Conservation (phyloP, 352 stramenopile genomes). For the Pythium biforme region DNA sequence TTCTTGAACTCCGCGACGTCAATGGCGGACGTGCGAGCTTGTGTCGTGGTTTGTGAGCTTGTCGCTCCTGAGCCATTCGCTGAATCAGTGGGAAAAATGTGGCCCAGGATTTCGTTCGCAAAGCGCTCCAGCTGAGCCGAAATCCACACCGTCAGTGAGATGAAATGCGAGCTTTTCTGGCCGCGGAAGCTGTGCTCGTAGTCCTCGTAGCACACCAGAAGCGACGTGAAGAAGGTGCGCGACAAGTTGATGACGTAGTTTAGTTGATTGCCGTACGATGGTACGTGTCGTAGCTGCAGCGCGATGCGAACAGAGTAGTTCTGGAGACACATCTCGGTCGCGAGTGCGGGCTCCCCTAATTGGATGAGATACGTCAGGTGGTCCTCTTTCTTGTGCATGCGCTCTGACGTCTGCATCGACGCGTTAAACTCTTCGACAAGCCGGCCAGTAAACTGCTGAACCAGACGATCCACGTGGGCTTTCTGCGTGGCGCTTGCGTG, state of each 20-base stretch:
- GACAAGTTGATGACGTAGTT: slow-evolving; percentile 86
- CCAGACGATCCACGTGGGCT: slow-evolving; percentile 49
- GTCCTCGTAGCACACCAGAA: slow-evolving; percentile 83
- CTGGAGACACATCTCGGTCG: slow-evolving; percentile 79
- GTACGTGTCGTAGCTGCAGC: slow-evolving; percentile 69
- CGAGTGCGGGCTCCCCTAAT: slow-evolving; percentile 58
- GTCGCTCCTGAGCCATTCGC: background rate
- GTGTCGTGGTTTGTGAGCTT: background rate
- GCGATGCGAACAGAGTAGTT: slow-evolving; percentile 82
- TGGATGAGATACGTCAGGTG: slow-evolving; percentile 75
- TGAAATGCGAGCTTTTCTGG: slow-evolving; percentile 73
- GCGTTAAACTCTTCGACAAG: slow-evolving; percentile 76
- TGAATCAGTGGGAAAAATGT: slow-evolving; percentile 52
- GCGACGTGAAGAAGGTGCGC: slow-evolving; percentile 81
- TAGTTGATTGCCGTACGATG: slow-evolving; percentile 67
- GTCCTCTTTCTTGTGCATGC: slow-evolving; percentile 83
- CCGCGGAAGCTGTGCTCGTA: slow-evolving; percentile 75
- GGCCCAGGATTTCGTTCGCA: slow-evolving; percentile 63
- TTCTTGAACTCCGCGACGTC: slow-evolving; percentile 79
- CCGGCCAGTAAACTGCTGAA: slow-evolving; percentile 51
- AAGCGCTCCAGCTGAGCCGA: slow-evolving; percentile 76
- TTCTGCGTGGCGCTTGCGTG: slow-evolving; percentile 38
- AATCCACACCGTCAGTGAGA: slow-evolving; percentile 80
- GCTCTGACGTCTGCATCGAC: slow-evolving; percentile 73
- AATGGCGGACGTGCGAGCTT: slow-evolving; percentile 30